These are phyloP conservation scores for Colletotrichum costaricense DNA, from an alignment of 2,329 filamentous ascomycete genomes.

Conservation along the genomic window DNA sequence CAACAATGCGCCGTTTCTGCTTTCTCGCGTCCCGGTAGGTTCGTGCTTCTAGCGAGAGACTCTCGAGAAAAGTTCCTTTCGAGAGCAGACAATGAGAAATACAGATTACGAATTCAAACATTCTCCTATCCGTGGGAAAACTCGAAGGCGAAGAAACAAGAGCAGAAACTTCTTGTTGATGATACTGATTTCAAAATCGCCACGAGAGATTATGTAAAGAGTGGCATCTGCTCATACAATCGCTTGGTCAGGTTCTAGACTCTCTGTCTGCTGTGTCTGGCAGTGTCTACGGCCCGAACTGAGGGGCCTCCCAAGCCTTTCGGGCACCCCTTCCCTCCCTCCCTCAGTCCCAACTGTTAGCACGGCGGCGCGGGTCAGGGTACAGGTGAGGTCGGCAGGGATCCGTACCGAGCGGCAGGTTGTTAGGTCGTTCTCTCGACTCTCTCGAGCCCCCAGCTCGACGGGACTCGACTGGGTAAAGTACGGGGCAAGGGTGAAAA, in stretches of 20 bases:
- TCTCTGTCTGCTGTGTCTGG: conserved; percentile 7
- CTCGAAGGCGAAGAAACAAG: neutral
- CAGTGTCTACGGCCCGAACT: conserved; percentile 14
- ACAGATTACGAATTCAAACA: neutral
- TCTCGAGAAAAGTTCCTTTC: neutral
- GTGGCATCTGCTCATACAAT: neutral
- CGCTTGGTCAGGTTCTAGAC: conserved; percentile 33
- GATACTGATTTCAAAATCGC: conserved; percentile 1
- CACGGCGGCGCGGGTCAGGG: conserved; percentile 4
- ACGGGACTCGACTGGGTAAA: neutral
- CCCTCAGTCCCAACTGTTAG: neutral
- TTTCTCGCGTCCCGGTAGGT: conserved; percentile 12
- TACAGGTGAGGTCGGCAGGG: conserved; percentile 10
- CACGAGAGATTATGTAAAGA: conserved; percentile 31
- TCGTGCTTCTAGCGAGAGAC: neutral
- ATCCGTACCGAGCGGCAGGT: neutral
- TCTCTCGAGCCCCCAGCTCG: neutral
- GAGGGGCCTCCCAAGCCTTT: conserved; percentile 24
- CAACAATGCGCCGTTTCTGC: conserved; percentile 35
- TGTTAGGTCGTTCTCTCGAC: neutral
- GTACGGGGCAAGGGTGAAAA: neutral
- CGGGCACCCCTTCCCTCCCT: neutral
- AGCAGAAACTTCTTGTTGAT: neutral
- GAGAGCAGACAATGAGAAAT: conserved; percentile 14
- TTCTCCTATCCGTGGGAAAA: neutral